A percentile compares a stretch with the other conserved stretches of the same genome.
These are phyloP conservation scores for Mediolabrus comicus DNA, from an alignment of 108 stramenopile genomes.

Conservation along the genomic window DNA sequence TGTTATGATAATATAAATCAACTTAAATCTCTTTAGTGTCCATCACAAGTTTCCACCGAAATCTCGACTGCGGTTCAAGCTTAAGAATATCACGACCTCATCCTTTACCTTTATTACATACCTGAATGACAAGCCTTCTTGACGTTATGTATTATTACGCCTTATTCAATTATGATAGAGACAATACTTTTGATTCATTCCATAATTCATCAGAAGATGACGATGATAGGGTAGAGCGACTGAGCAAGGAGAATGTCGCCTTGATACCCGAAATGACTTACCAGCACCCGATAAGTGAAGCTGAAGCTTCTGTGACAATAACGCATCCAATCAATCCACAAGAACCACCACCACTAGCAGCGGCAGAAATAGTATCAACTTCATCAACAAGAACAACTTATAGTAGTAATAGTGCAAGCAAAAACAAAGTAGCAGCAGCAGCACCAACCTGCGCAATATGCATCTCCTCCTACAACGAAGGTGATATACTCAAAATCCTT, in stretches of 20 bases:
- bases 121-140: background rate
- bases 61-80: no score
- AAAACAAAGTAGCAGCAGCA: no score
- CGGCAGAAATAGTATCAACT: background rate
- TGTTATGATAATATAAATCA: no score
- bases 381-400: no score
- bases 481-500: background rate
- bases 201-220: background rate
- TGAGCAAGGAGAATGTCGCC: background rate
- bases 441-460: background rate
- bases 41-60: no score
- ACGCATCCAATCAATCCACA: background rate
- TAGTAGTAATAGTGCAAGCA: no score
- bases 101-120: no score
- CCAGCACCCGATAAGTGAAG: background rate
- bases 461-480: background rate
- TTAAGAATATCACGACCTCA: no score
- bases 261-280: background rate
- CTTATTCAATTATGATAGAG: background rate
- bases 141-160: background rate
- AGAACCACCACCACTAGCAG: background rate
- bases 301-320: background rate
- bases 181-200: background rate
- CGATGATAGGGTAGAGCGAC: background rate
- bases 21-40: no score